Evolutionary conservation across 108 stramenopile species (phyloP), one percentile per base, ranked within the genome.

Genomic region (Stephanodiscus triporus): DNA sequence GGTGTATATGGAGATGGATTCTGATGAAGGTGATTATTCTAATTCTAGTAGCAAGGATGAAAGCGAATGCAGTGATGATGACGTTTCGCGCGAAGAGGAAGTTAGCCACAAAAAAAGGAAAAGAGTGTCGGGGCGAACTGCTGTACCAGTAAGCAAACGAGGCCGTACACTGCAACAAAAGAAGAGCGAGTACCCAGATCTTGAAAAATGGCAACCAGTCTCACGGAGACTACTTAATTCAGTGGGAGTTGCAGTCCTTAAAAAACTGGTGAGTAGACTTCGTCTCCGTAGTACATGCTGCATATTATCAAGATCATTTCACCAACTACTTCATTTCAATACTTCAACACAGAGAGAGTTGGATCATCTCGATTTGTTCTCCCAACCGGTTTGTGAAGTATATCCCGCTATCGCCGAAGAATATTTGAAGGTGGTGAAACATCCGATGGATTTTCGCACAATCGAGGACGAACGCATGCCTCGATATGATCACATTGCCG

Each of bases 381-480:
- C 54, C 6, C 60, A 24, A 22, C 94, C 94, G 6, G 94, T 91
- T 22, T 57, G 69, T 7, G 94, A 95, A 58, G 29, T 55, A 22
- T 87, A 77, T 66, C 94, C 94, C 2, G 76, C 72, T 7, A 65
- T 95, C 4, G 81, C 82, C 5, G 72, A 80, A 9, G 60, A 43
- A 9, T 95, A 95, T 55, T 29, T 77, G 22, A 65, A 50, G 24
- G 51, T 64, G 13, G 68, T 95, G 13, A 40, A 76, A 26, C 30
- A 66, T 0, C 94, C 94, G 4, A 91, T 95, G 91, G 91, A 91
- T 61, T 88, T 95, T 51, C 79, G 87, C 57, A 92, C 94, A 10
- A 95, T 95, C 17, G 81, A 77, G 56, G 86, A 89, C 66, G 88
- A 91, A 19, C 80, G 79, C 6, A 42, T 94, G 23, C 77, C 75